A percentile compares a stretch with the other conserved stretches of the same genome.
Evolutionary conservation across 192 early-diverging fungal genomes (phyloP).

Genomic region (Mortierella claussenii): DNA sequence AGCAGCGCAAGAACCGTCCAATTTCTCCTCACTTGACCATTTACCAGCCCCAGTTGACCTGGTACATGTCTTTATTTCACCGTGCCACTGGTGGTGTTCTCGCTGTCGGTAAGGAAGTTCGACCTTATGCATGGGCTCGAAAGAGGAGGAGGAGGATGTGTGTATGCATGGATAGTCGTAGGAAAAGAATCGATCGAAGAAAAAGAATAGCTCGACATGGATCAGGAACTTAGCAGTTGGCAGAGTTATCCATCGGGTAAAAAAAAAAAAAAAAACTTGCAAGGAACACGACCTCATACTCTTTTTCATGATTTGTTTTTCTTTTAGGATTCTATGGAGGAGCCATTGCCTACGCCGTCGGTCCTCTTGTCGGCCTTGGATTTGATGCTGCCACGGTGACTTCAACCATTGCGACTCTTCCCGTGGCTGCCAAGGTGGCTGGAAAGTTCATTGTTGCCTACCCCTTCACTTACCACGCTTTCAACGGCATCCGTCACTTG

Average conservation of each 20-base stretch:
- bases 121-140: too few relatives aligned
- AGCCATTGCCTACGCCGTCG: constrained; percentile 74
- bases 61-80: constrained; percentile 76
- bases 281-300: too few relatives aligned
- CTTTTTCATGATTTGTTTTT: not conserved
- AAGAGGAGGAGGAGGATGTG: too few relatives aligned
- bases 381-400: constrained; percentile 77
- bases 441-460: constrained; percentile 77
- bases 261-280: not conserved
- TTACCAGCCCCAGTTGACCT: constrained; percentile 92
- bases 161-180: too few relatives aligned
- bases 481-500: constrained; percentile 92
- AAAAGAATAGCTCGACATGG: too few relatives aligned
- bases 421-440: constrained; percentile 72
- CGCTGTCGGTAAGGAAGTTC: constrained; percentile 67
- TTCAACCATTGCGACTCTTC: constrained; percentile 71
- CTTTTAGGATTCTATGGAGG: constrained; percentile 69
- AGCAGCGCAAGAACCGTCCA: constrained; percentile 76
- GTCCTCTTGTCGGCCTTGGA: constrained; percentile 66
- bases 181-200: too few relatives aligned
- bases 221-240: too few relatives aligned
- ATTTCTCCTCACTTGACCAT: constrained; percentile 87
- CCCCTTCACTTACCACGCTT: constrained; percentile 84
- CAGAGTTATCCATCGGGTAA: not conserved
- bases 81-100: constrained; percentile 82